Evolutionary conservation across 371 early-diverging fungal species (phyloP), one percentile per base, ranked within the genome.

Genomic region (Actinomortierella ambigua): DNA sequence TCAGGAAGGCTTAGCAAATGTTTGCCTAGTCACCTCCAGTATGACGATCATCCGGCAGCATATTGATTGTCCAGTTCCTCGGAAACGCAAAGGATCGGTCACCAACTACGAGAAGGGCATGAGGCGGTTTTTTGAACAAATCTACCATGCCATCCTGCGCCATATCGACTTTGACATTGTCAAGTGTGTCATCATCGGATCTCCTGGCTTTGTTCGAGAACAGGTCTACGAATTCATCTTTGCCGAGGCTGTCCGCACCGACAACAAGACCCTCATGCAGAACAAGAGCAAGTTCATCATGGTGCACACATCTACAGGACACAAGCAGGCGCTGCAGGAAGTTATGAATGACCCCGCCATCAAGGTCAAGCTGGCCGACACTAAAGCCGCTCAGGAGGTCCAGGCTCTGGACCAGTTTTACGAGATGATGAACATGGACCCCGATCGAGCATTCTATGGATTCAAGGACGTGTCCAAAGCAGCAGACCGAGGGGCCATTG

Each of bases 11-110:
- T 77, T 98, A 26, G 97, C 99, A 8, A 94, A 95, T 53, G 60
- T 98, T 14, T 98, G 99, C 61, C 85, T 98, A 22, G 57, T 98
- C 52, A 97, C 98, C 2, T 85, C 93, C 55, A 90, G 90, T 59
- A 95, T 97, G 97, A 98, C 98, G 1, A 85, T 98, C 57, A 95
- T 97, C 8, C 85, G 93, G 40, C 97, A 96, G 67, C 86, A 95
- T 13, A 93, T 98, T 34, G 97, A 97, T 73, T 81, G 84, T 20
- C 88, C 92, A 18, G 90, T 98, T 17, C 98, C 98, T 5, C 81
- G 95, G 55, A 98, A 98, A 63, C 82, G 97, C 54, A 92, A 88
- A 67, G 98, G 97, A 29, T 90, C 91, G 0, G 88, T 93, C 1
- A 84, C 93, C 11, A 89, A 93, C 60, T 88, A 93, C 71, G 97